A percentile compares a stretch with the other conserved stretches of the same genome.
phyloP scores from a whole-genome alignment of 2,329 filamentous ascomycete species.

The Orbilia brochopaga region DNA sequence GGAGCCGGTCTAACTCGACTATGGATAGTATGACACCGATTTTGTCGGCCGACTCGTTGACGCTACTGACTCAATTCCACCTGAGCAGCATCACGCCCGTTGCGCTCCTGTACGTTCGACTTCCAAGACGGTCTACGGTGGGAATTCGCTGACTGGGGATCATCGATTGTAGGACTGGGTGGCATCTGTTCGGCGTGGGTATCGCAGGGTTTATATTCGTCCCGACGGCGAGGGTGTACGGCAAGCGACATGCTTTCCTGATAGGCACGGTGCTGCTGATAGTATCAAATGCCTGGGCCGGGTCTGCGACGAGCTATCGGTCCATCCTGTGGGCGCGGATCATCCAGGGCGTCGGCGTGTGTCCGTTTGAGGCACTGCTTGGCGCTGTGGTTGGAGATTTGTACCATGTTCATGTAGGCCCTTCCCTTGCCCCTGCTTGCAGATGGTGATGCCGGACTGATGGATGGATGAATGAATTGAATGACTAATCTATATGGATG shows the following conservation, averaged over 20 bases:
- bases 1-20: not conserved
- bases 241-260: slow-evolving; percentile 86
- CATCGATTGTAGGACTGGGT: slow-evolving; percentile 63
- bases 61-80: slow-evolving; percentile 71
- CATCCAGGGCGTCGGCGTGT: slow-evolving; percentile 83
- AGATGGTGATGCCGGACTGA: not conserved
- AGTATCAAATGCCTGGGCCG: slow-evolving; percentile 76
- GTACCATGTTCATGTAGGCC: slow-evolving; percentile 76
- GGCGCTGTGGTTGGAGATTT: slow-evolving; percentile 89
- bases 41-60: slow-evolving; percentile 85
- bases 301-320: slow-evolving; percentile 69
- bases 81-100: slow-evolving; percentile 55
- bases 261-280: slow-evolving; percentile 77
- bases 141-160: slow-evolving; percentile 60
- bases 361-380: slow-evolving; percentile 87
- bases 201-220: slow-evolving; percentile 84
- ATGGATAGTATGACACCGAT: slow-evolving; percentile 71
- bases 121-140: slow-evolving; percentile 6
- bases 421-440: not conserved
- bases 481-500: not conserved
- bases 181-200: slow-evolving; percentile 74
- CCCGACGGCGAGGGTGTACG: slow-evolving; percentile 85
- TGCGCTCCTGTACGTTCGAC: slow-evolving; percentile 34
- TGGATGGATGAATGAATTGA: not conserved
- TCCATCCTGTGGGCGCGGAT: slow-evolving; percentile 79